A percentile compares a stretch with the other conserved stretches of the same genome.
These are phyloP conservation scores for Metschnikowia proteae DNA, from an alignment of 805 yeast genomes.

Conservation along the genomic window DNA sequence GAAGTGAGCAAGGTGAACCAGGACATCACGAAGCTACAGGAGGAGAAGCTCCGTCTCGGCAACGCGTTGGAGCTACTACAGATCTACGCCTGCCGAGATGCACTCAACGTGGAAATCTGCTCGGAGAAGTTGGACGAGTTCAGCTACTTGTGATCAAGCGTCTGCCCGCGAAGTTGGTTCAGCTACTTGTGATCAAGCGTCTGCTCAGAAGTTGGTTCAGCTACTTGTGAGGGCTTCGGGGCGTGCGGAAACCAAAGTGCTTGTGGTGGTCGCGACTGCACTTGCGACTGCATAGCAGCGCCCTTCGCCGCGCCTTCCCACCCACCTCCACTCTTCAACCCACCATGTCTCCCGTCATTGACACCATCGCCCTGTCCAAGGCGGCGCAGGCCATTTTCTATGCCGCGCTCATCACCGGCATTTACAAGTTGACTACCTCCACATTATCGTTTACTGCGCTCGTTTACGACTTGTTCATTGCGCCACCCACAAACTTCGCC, in stretches of 20 bases:
- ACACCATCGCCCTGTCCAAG: constrained; percentile 13
- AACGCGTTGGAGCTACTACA: constrained; percentile 13
- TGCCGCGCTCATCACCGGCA: constrained; percentile 55
- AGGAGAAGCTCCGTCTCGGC: constrained; percentile 20
- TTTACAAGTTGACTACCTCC: constrained; percentile 51
- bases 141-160: constrained; percentile 37
- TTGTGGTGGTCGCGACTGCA: no score
- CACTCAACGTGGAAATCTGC: constrained; percentile 32
- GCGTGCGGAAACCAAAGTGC: no score
- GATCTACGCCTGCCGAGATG: constrained; percentile 29
- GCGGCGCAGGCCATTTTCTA: constrained; percentile 14
- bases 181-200: no score
- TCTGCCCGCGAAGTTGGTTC: no score
- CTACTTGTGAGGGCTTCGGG: constrained; percentile 23
- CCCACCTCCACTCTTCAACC: neutral
- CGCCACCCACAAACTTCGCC: constrained; percentile 55
- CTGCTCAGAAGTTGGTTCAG: constrained; percentile 48
- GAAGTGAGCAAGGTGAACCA: constrained; percentile 25
- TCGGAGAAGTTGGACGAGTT: constrained; percentile 51
- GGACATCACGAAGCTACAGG: constrained; percentile 26
- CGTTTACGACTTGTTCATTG: constrained; percentile 57
- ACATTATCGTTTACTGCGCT: constrained; percentile 50
- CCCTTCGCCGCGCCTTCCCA: neutral
- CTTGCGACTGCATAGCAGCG: no score
- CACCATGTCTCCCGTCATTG: constrained; percentile 2